A percentile compares a stretch with the other conserved stretches of the same genome.
phyloP scores from a whole-genome alignment of 2,329 filamentous ascomycete species.

The Botrytis pseudocinerea region DNA sequence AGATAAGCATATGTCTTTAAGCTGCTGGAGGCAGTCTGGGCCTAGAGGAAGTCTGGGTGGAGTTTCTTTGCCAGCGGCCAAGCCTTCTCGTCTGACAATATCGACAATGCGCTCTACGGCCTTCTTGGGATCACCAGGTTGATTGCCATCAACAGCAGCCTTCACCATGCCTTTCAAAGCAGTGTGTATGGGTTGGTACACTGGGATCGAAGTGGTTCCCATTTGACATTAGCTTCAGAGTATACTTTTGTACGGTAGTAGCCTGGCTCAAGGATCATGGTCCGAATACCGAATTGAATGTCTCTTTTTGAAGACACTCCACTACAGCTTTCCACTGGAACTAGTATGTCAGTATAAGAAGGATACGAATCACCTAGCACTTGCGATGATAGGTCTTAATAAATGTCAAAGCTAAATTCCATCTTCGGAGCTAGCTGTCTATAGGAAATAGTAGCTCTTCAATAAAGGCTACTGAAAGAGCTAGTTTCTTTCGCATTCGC shows the following conservation, averaged over 20 bases:
- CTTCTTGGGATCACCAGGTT: not conserved
- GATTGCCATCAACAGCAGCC: not conserved
- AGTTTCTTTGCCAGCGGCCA: not conserved
- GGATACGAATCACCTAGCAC: no score
- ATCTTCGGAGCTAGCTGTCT: no score
- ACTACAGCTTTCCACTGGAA: constrained; percentile 20
- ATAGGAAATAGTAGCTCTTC: no score
- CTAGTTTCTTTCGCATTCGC: no score
- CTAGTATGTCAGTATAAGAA: no score
- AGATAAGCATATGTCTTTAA: not conserved
- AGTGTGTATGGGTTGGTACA: not conserved
- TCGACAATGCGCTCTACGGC: not conserved
- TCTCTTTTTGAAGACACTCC: constrained; percentile 27
- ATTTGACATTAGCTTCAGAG: not conserved
- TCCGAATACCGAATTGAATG: constrained; percentile 26
- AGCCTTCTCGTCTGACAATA: not conserved
- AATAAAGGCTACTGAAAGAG: no score
- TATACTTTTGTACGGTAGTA: not conserved
- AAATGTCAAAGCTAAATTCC: no score
- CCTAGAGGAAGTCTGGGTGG: not conserved
- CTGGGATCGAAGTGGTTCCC: not conserved
- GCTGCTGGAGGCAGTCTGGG: not conserved
- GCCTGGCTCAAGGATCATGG: constrained; percentile 34
- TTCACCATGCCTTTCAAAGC: not conserved
- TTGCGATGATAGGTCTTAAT: no score